phyloP scores from a whole-genome alignment of 768 basidiomycete genomes.

The Agrocybe praecox region DNA sequence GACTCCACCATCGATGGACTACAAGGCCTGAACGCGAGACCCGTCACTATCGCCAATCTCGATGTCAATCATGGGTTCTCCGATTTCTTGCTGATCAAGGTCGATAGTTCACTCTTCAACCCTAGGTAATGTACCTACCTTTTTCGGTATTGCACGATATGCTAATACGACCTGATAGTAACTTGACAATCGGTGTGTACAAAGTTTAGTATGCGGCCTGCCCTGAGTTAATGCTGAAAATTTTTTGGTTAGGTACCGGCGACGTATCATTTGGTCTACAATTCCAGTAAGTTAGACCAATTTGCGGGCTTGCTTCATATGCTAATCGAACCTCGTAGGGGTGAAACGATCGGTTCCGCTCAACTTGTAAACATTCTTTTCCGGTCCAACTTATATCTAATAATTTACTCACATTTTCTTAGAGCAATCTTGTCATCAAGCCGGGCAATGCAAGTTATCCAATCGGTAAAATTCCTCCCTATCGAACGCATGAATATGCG shows the following conservation, averaged over 20 bases:
- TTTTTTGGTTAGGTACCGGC: conserved; percentile 52
- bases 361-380: conserved; percentile 43
- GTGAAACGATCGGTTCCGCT: conserved; percentile 58
- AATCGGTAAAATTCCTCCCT: conserved; percentile 39
- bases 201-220: neutral
- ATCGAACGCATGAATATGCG: neutral
- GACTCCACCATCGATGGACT: conserved; percentile 61
- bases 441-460: conserved; percentile 61
- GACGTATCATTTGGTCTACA: conserved; percentile 63
- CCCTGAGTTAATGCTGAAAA: conserved; percentile 8
- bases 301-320: neutral
- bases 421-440: conserved; percentile 57
- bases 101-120: conserved; percentile 61
- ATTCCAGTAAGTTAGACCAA: conserved; percentile 46
- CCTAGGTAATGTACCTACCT: conserved; percentile 47
- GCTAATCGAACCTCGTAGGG: conserved; percentile 26
- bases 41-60: conserved; percentile 55
- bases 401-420: conserved; percentile 8
- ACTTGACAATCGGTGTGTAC: conserved; percentile 43
- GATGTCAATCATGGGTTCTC: conserved; percentile 72
- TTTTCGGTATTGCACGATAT: neutral
- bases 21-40: conserved; percentile 62
- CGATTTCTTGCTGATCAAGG: conserved; percentile 69
- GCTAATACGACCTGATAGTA: conserved; percentile 24
- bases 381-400: neutral